Conservation (phyloP, 257 asterid species). For the Jaltomata sinuosa region DNA sequence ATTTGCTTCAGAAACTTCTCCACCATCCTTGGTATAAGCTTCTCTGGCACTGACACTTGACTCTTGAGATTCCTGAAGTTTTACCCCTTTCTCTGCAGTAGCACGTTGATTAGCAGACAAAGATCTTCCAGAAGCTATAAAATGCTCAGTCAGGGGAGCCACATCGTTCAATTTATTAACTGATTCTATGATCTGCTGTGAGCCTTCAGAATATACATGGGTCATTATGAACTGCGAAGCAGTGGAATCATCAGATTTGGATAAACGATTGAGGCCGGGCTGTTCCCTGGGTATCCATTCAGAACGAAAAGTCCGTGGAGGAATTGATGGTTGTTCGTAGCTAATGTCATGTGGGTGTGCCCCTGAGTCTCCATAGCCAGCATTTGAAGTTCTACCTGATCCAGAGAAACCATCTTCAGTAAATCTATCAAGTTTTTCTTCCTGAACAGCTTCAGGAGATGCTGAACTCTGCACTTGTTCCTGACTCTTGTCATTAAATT, state of each 20-base stretch:
- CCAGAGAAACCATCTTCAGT: conserved; percentile 20
- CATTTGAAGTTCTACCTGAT: conserved; percentile 22
- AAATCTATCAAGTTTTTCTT: conserved; percentile 26
- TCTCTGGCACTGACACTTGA: conserved; percentile 12
- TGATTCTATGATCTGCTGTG: conserved; percentile 43
- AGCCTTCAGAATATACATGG: conserved; percentile 45
- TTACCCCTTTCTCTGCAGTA: conserved; percentile 22
- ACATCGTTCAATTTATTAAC: conserved; percentile 25
- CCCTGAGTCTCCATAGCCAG: conserved; percentile 30
- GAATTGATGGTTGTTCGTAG: conserved; percentile 37
- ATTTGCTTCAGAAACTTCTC: conserved; percentile 26
- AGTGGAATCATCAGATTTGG: conserved; percentile 66
- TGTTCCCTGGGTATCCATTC: conserved; percentile 70
- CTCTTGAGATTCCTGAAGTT: conserved; percentile 14
- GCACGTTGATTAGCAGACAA: conserved; percentile 11
- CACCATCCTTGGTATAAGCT: conserved; percentile 12
- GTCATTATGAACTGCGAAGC: conserved; percentile 44
- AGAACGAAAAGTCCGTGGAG: conserved; percentile 57
- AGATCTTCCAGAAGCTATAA: conserved; percentile 18
- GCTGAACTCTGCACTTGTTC: conserved; percentile 18
- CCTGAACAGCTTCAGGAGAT: conserved; percentile 25
- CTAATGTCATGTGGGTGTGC: conserved; percentile 22
- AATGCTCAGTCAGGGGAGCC: conserved; percentile 21
- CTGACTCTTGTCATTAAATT: conserved; percentile 27
- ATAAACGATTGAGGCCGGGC: conserved; percentile 48